Evolutionary conservation across 2,329 filamentous ascomycete species (phyloP), one percentile per base, ranked within the genome.

Genomic region (Chrysoporthe puriensis): DNA sequence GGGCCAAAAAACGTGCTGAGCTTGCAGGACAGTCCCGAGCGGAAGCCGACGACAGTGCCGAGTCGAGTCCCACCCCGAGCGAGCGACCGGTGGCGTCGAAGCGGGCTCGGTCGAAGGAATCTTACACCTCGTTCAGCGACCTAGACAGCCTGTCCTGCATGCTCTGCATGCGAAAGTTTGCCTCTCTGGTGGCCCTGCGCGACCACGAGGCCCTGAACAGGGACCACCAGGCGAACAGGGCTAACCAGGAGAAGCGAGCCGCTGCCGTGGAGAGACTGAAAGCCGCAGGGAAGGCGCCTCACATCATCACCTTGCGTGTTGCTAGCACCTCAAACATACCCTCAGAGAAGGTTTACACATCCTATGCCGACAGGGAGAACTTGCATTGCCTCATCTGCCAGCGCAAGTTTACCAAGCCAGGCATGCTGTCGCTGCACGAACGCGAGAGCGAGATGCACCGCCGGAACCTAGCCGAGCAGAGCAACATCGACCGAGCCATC

Each of bases 1-100:
- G 90, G 90, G 87, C 88, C 61, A 88, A 91, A 73, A 87, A 89
- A 62, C 88, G 91, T 73, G 89, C 88, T 1, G 89, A 92, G 73
- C 79, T 91, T 34, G 69, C 64, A 13, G 69, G 69, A n/a, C 58
- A 69, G 43, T 52, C 69, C 5, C 60, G 63, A 43, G 64, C 64
- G 8, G 61, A 58, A 8, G 59, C 64, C 50, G 68, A 70, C 18
- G 62, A 63, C 36, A 54, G 65, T 21, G 72, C 66, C 2, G 72
- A 74, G 13, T 71, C 72, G 14, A 67, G 44, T 32, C 50, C 64
- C 8, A 46, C 57, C 18, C 50, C 58, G 16, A 65, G n/a, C 26
- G 69, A 70, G 40, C 65, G 60, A 26, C 64, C 64, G 7, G 43
- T 62, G 13, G 40, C 26, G 32, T 44, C 63, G 5, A 61, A 48